phyloP scores from a whole-genome alignment of 2,329 filamentous ascomycete genomes.

The Aspergillus pseudoterreus region DNA sequence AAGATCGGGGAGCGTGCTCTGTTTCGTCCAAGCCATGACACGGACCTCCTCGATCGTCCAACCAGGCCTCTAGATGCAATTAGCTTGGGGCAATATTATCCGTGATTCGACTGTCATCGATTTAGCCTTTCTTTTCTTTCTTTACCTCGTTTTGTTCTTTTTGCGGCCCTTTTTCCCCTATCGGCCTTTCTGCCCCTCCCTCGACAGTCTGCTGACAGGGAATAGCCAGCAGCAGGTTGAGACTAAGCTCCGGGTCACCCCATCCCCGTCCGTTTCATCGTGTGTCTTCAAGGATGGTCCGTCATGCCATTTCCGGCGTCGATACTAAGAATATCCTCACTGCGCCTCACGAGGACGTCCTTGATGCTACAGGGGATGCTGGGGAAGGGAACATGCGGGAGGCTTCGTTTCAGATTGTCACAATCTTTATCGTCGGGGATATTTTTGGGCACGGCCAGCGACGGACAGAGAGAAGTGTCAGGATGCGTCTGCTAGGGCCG shows the following conservation, averaged over 20 bases:
- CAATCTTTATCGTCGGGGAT: too few relatives aligned
- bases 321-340: constrained; percentile 11
- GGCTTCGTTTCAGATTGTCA: too few relatives aligned
- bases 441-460: too few relatives aligned
- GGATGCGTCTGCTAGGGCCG: too few relatives aligned
- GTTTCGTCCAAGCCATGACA: not conserved
- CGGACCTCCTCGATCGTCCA: not conserved
- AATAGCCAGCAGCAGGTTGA: not conserved
- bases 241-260: not conserved
- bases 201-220: constrained; percentile 9
- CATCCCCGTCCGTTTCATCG: not conserved
- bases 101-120: not conserved
- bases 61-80: too few relatives aligned
- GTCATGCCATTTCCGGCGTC: not conserved
- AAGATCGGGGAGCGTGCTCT: not conserved
- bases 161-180: too few relatives aligned
- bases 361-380: not conserved
- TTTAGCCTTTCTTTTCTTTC: not conserved
- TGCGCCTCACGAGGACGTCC: constrained; percentile 6
- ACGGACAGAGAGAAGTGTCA: too few relatives aligned
- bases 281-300: not conserved
- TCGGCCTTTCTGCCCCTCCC: not conserved
- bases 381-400: not conserved
- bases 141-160: not conserved
- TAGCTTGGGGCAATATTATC: not conserved